Conservation (phyloP, 1,284 basidiomycete genomes). For the Omphalotus olearius region DNA sequence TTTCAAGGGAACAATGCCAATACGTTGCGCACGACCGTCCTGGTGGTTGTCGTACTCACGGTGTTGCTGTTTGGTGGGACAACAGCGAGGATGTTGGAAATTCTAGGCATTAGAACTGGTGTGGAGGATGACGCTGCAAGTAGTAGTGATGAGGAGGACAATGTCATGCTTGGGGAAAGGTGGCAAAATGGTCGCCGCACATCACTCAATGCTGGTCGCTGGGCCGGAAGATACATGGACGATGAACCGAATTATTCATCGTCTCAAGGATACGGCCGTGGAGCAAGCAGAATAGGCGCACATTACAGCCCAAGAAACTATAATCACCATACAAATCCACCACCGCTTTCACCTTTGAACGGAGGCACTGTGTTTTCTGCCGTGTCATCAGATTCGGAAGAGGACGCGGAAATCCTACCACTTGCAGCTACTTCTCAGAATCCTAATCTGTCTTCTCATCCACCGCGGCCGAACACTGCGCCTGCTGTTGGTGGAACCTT, state of each 20-base stretch:
- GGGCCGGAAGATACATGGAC: constrained; percentile 39
- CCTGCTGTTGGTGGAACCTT: constrained; percentile 19
- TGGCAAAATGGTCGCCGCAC: constrained; percentile 19
- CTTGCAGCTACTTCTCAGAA: constrained; percentile 47
- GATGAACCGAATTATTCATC: constrained; percentile 39
- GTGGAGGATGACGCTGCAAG: constrained; percentile 89
- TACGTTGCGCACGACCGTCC: constrained; percentile 89
- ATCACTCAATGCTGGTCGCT: constrained; percentile 26
- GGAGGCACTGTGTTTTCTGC: constrained; percentile 43
- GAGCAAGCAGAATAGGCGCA: constrained; percentile 40
- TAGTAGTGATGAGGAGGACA: constrained; percentile 77
- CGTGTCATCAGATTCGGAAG: constrained; percentile 70
- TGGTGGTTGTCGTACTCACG: constrained; percentile 94
- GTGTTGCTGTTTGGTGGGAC: constrained; percentile 96
- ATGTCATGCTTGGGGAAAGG: constrained; percentile 23
- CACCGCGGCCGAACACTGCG: constrained; percentile 8
- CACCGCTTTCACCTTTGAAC: constrained; percentile 21
- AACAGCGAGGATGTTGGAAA: constrained; percentile 93
- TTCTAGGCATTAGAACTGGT: constrained; percentile 94
- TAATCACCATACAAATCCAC: constrained; percentile 52
- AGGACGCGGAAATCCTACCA: constrained; percentile 77
- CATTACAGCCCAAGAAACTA: constrained; percentile 50
- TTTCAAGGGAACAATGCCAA: constrained; percentile 91
- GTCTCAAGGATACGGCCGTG: constrained; percentile 28
- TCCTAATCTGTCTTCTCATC: neutral